phyloP scores from a whole-genome alignment of 1,284 basidiomycete species.

The Peniophora sp. region DNA sequence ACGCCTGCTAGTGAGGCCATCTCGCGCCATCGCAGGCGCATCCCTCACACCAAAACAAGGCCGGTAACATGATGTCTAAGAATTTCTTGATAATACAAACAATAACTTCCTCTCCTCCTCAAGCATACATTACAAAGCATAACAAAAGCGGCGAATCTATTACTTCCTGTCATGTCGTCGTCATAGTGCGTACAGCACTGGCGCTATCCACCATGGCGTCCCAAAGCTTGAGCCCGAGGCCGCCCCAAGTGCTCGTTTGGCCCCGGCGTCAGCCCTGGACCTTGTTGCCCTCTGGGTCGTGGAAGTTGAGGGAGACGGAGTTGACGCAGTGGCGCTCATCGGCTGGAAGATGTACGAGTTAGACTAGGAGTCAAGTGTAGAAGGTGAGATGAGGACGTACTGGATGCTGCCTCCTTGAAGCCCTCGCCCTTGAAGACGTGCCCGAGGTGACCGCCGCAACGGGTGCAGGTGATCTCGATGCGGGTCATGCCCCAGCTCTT shows the following conservation, averaged over 20 bases:
- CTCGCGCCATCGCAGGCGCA: no score
- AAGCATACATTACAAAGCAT: no score
- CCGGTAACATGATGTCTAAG: no score
- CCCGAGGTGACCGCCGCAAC: constrained; percentile 87
- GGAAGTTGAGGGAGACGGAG: constrained; percentile 79
- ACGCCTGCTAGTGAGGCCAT: no score
- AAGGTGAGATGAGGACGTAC: constrained; percentile 28
- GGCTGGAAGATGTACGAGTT: constrained; percentile 29
- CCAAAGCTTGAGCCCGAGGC: neutral
- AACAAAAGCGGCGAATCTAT: no score
- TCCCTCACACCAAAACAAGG: no score
- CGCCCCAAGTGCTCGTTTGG: constrained; percentile 1
- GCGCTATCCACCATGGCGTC: no score
- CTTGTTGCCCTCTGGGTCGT: constrained; percentile 24
- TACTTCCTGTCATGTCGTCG: no score
- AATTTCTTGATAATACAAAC: no score
- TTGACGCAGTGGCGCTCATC: constrained; percentile 90
- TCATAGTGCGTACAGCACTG: no score
- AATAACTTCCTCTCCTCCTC: no score
- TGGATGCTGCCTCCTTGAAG: constrained; percentile 48
- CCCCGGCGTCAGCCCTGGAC: neutral
- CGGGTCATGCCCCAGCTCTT: constrained; percentile 45
- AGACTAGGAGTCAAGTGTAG: constrained; percentile 14
- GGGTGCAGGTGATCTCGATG: constrained; percentile 74
- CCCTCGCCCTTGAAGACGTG: constrained; percentile 94